Percentiles rank a stretch among this genome's conserved stretches.
Evolutionary conservation across 331 rosid species (phyloP).

Genomic region (Malus hybrid): DNA sequence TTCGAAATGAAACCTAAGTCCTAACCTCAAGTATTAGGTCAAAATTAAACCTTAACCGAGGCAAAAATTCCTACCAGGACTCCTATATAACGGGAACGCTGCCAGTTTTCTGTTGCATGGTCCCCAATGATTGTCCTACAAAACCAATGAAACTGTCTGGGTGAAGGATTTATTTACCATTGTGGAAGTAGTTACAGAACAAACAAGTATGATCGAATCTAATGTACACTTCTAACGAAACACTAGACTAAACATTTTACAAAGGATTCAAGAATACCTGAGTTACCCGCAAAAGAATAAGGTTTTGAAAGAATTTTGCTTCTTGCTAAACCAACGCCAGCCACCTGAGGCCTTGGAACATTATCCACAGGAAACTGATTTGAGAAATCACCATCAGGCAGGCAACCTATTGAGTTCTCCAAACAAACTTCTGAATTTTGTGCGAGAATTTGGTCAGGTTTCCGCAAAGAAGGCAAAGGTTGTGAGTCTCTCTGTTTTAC

Average conservation of each 20-base stretch:
- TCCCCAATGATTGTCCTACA: constrained; percentile 68
- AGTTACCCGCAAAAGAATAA: constrained; percentile 51
- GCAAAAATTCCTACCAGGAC: constrained; percentile 31
- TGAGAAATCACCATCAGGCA: constrained; percentile 39
- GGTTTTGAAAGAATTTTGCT: constrained; percentile 52
- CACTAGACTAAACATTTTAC: background rate
- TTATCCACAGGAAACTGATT: constrained; percentile 56
- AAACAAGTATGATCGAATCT: background rate
- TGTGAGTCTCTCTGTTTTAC: constrained; percentile 44
- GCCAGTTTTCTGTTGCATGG: constrained; percentile 65
- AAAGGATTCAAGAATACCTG: constrained; percentile 43
- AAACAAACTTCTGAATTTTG: constrained; percentile 50
- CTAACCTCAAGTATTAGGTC: constrained; percentile 52
- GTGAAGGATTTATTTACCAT: constrained; percentile 7
- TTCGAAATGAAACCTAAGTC: constrained; percentile 46
- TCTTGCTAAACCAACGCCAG: constrained; percentile 54
- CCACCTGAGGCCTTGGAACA: constrained; percentile 50
- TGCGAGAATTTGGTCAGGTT: constrained; percentile 38
- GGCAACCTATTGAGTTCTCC: constrained; percentile 31
- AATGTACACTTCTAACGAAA: background rate
- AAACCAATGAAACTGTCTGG: constrained; percentile 34
- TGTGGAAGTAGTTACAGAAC: background rate
- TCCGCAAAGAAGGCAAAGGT: constrained; percentile 31
- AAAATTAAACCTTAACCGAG: constrained; percentile 39
- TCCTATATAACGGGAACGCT: constrained; percentile 67